Evolutionary conservation across 108 stramenopile genomes (phyloP).

Genomic region (Nitzschia sp.): DNA sequence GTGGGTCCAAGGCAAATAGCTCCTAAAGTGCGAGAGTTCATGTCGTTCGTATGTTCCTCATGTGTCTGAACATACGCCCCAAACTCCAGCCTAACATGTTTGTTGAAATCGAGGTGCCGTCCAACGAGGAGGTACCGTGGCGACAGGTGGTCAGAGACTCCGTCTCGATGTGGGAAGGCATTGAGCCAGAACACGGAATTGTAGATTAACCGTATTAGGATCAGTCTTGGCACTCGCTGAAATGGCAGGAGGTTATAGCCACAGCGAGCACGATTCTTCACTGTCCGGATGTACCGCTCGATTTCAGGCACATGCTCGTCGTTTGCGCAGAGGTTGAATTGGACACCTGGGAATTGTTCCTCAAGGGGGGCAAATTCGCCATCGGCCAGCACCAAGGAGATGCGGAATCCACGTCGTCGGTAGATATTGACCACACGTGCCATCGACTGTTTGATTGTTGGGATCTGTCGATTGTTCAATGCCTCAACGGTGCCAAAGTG

Average conservation of each 20-base stretch:
- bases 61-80: constrained; percentile 49
- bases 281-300: constrained; percentile 47
- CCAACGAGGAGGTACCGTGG: constrained; percentile 34
- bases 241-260: constrained; percentile 39
- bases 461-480: not conserved
- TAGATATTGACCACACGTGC: not conserved
- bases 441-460: not conserved
- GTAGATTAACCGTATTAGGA: constrained; percentile 24
- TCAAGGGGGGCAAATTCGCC: not conserved
- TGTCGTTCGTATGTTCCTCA: constrained; percentile 36
- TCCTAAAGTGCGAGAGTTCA: constrained; percentile 23
- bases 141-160: constrained; percentile 19
- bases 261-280: constrained; percentile 41
- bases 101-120: constrained; percentile 6
- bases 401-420: not conserved
- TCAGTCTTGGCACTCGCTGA: constrained; percentile 20
- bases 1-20: constrained; percentile 43
- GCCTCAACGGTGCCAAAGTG: constrained; percentile 4
- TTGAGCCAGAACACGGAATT: constrained; percentile 36
- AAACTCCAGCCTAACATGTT: constrained; percentile 28
- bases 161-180: constrained; percentile 21
- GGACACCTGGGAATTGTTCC: not conserved
- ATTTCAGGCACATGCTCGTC: constrained; percentile 59
- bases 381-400: not conserved
- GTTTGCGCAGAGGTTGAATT: not conserved